These are phyloP conservation scores for Monilinia fructigena DNA, from an alignment of 2,329 filamentous ascomycete species.

Conservation along the genomic window DNA sequence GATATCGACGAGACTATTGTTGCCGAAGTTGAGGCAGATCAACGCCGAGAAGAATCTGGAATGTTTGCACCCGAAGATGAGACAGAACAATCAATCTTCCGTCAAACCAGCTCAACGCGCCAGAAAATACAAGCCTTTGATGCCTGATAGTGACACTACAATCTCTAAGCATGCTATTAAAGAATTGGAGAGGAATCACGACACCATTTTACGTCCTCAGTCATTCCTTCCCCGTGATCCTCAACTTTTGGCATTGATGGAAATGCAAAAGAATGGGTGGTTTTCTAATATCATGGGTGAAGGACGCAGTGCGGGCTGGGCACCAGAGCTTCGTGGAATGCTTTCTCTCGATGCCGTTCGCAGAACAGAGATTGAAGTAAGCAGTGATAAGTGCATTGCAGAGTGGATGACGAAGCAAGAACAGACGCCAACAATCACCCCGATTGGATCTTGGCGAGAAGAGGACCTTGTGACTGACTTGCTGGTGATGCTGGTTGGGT, in stretches of 20 bases:
- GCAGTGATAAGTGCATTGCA: conserved; percentile 80
- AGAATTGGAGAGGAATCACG: conserved; percentile 79
- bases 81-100: conserved; percentile 58
- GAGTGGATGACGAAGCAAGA: conserved; percentile 73
- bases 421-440: conserved; percentile 57
- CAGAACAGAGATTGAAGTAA: conserved; percentile 86
- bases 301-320: conserved; percentile 76
- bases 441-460: conserved; percentile 65
- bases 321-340: conserved; percentile 87
- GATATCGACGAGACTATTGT: conserved; percentile 65
- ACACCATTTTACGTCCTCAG: conserved; percentile 79
- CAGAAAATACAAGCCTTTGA: conserved; percentile 75
- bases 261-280: conserved; percentile 89
- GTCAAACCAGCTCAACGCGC: conserved; percentile 70
- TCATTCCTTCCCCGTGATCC: conserved; percentile 86
- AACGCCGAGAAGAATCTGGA: conserved; percentile 49
- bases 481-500: conserved; percentile 52
- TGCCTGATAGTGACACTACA: conserved; percentile 74
- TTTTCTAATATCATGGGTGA: conserved; percentile 81
- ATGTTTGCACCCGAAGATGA: conserved; percentile 59
- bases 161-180: conserved; percentile 77
- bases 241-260: conserved; percentile 80
- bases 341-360: conserved; percentile 82
- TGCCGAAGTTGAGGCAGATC: conserved; percentile 57
- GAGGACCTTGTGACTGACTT: conserved; percentile 47